Percentiles rank a stretch among this genome's conserved stretches.
Conservation (phyloP, 768 basidiomycete species). For the Tulasnella sp. region DNA sequence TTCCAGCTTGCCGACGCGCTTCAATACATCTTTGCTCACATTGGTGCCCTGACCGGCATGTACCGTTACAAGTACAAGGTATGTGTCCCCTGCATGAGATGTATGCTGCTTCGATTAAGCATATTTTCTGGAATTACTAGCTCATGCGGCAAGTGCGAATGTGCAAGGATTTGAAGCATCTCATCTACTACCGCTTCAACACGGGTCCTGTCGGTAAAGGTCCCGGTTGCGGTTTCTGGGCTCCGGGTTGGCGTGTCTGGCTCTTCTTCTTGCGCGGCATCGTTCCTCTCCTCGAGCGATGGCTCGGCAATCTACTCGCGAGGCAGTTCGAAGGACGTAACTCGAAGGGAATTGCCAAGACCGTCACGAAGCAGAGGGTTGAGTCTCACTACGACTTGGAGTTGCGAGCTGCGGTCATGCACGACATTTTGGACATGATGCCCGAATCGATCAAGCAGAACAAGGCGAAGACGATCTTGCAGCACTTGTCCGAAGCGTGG, state of each 20-base stretch:
- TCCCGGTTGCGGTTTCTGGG: constrained; percentile 99
- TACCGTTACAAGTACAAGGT: constrained; percentile 99
- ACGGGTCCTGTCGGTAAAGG: constrained; percentile 99
- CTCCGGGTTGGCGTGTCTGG: constrained; percentile 99
- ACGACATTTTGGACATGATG: constrained; percentile 99
- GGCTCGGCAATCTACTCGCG: constrained; percentile 95
- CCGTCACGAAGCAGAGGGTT: constrained; percentile 97
- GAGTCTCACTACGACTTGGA: constrained; percentile 99
- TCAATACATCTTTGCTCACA: constrained; percentile 95
- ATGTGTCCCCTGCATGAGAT: constrained; percentile 15
- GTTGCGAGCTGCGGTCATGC: constrained; percentile 96
- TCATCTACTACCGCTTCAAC: constrained; percentile 99
- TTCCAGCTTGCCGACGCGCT: constrained; percentile 98
- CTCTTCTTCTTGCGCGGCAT: constrained; percentile 99
- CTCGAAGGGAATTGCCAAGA: constrained; percentile 92
- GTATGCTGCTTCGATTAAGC: background rate
- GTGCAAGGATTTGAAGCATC: constrained; percentile 98
- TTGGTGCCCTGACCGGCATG: constrained; percentile 98
- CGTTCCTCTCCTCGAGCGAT: constrained; percentile 91
- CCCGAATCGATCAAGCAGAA: constrained; percentile 98
- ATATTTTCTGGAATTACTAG: constrained; percentile 29
- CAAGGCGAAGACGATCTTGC: constrained; percentile 97
- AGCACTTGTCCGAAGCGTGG: constrained; percentile 98
- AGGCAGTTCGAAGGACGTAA: constrained; percentile 98
- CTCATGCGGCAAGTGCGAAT: constrained; percentile 99